Percentiles rank a stretch among this genome's conserved stretches.
Evolutionary conservation across 1,284 basidiomycete species (phyloP).

Genomic region (Pyrrhoderma lamaoense): DNA sequence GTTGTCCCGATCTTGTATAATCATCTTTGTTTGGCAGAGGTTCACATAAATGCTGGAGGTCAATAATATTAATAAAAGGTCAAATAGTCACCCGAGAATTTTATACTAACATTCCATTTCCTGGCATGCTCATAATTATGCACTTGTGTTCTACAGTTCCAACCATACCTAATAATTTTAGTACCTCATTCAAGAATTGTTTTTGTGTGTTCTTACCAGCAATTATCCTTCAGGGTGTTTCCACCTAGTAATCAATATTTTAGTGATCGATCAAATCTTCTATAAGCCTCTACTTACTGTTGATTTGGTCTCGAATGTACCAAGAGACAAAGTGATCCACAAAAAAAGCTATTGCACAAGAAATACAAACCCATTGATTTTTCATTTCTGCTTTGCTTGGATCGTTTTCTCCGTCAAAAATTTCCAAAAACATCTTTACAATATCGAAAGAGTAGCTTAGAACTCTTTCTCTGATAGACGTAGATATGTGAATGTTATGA

Average conservation of each 20-base stretch:
- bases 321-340: conserved; percentile 5
- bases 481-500: too few relatives aligned
- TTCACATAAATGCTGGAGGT: conserved; percentile 15
- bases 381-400: conserved; percentile 1
- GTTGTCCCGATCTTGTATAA: not conserved
- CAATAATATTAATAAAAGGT: not conserved
- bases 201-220: conserved; percentile 16
- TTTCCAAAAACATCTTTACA: conserved; percentile 2
- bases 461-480: too few relatives aligned
- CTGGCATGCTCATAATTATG: conserved; percentile 9
- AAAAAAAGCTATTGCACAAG: conserved; percentile 9
- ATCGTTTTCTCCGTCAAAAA: conserved; percentile 13
- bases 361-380: conserved; percentile 5
- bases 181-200: too few relatives aligned
- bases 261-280: not conserved
- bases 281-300: conserved; percentile 8
- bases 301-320: conserved; percentile 5
- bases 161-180: conserved; percentile 16
- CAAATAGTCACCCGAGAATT: not conserved
- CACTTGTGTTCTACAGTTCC: conserved; percentile 15
- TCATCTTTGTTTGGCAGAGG: conserved; percentile 5
- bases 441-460: too few relatives aligned
- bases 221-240: conserved; percentile 10
- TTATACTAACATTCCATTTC: conserved; percentile 10
- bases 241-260: not conserved